Percentiles rank a stretch among this genome's conserved stretches.
Conservation (phyloP, 352 stramenopile species). For the Blastocystis sp. region DNA sequence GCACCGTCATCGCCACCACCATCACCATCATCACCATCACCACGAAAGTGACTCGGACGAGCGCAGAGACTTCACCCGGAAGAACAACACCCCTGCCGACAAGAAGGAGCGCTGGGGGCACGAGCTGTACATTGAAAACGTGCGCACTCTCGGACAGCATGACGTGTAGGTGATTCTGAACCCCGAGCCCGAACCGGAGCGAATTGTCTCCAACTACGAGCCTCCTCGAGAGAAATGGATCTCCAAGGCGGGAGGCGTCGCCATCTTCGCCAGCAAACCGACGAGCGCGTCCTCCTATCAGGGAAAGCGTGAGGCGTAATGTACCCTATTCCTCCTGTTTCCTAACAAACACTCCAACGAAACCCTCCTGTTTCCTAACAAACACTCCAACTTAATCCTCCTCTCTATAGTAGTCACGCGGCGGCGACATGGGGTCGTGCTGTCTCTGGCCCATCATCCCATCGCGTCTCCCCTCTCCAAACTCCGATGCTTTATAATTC, state of each 20-base stretch:
- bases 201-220: neutral
- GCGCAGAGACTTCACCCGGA: neutral
- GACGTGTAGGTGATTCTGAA: constrained; percentile 47
- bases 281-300: constrained; percentile 57
- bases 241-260: constrained; percentile 50
- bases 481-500: neutral
- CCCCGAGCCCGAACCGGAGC: constrained; percentile 50
- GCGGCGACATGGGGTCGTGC: neutral
- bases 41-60: neutral
- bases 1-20: constrained; percentile 8
- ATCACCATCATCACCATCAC: constrained; percentile 41
- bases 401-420: neutral
- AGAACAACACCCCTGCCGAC: constrained; percentile 6
- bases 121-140: constrained; percentile 61
- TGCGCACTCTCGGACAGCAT: neutral
- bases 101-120: constrained; percentile 63
- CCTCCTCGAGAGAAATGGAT: constrained; percentile 49
- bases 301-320: constrained; percentile 2
- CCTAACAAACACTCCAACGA: constrained; percentile 71
- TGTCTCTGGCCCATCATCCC: neutral
- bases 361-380: constrained; percentile 73
- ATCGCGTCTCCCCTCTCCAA: neutral
- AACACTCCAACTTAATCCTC: neutral
- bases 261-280: constrained; percentile 47
- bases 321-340: constrained; percentile 28